Evolutionary conservation across 148 eudicot genomes (phyloP).

Genomic region (Vaccinium myrtillus): DNA sequence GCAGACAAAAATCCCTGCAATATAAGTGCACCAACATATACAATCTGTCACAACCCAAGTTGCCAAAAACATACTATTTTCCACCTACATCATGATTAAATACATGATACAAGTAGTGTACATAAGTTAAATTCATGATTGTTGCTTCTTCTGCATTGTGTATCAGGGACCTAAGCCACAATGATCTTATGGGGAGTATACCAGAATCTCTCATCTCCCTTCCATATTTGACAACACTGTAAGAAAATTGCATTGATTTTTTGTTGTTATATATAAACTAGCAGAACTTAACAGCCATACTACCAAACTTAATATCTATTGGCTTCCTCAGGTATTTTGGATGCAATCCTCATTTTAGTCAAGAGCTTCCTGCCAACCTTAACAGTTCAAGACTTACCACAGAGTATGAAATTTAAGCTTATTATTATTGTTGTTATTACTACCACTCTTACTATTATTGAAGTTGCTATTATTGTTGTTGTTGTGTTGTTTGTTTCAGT

Average conservation of each 20-base stretch:
- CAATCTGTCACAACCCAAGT: neutral
- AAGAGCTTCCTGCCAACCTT: constrained; percentile 25
- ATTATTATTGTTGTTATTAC: neutral
- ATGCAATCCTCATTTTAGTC: constrained; percentile 38
- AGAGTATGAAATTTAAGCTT: constrained; percentile 32
- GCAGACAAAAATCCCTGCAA: neutral
- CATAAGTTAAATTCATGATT: neutral
- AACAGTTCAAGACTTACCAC: constrained; percentile 34
- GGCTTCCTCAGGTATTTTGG: constrained; percentile 35
- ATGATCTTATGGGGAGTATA: constrained; percentile 41
- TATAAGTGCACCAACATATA: neutral
- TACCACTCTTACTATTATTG: neutral
- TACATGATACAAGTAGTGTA: neutral
- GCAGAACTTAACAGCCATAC: neutral
- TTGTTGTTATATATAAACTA: neutral
- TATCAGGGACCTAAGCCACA: constrained; percentile 50
- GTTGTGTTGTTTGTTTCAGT: constrained; percentile 20
- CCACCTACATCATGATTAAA: constrained; percentile 3
- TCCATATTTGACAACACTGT: constrained; percentile 33
- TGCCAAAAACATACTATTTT: neutral
- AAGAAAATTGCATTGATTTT: constrained; percentile 15
- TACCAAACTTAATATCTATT: constrained; percentile 2
- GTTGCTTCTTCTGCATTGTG: constrained; percentile 3
- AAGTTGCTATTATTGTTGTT: neutral
- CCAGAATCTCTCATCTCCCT: constrained; percentile 31